These are phyloP conservation scores for Lavandula angustifolia DNA, from an alignment of 257 asterid genomes.

Conservation along the genomic window DNA sequence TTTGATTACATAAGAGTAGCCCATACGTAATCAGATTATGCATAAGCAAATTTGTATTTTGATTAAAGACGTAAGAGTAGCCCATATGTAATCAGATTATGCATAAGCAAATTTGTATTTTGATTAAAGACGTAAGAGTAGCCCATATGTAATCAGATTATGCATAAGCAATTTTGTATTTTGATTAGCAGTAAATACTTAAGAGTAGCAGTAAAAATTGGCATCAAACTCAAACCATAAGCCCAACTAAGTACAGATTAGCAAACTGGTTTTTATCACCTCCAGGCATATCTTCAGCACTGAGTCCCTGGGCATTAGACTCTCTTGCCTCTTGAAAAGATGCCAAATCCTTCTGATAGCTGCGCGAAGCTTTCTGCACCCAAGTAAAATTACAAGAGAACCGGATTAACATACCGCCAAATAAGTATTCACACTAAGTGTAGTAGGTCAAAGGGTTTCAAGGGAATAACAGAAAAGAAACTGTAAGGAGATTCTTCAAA, in stretches of 20 bases:
- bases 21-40: slow-evolving; percentile 13
- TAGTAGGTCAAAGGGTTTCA: no score
- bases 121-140: not conserved
- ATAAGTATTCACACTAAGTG: not conserved
- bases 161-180: not conserved
- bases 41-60: not conserved
- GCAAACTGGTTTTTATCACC: slow-evolving; percentile 42
- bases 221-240: not conserved
- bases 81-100: slow-evolving; percentile 11
- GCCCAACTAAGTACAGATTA: not conserved
- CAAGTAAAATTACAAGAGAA: slow-evolving; percentile 13
- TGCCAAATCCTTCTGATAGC: slow-evolving; percentile 88
- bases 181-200: no score
- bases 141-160: slow-evolving; percentile 9
- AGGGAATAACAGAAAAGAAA: slow-evolving; percentile 1
- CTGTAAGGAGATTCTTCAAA: slow-evolving; percentile 8
- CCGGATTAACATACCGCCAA: not conserved
- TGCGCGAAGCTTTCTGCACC: slow-evolving; percentile 85
- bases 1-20: not conserved
- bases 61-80: not conserved
- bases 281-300: slow-evolving; percentile 60
- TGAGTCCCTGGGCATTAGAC: slow-evolving; percentile 58
- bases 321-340: slow-evolving; percentile 70
- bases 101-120: not conserved
- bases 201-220: no score